These are phyloP conservation scores for Fonticula alba DNA, from an alignment of 78 protist species.

Conservation along the genomic window DNA sequence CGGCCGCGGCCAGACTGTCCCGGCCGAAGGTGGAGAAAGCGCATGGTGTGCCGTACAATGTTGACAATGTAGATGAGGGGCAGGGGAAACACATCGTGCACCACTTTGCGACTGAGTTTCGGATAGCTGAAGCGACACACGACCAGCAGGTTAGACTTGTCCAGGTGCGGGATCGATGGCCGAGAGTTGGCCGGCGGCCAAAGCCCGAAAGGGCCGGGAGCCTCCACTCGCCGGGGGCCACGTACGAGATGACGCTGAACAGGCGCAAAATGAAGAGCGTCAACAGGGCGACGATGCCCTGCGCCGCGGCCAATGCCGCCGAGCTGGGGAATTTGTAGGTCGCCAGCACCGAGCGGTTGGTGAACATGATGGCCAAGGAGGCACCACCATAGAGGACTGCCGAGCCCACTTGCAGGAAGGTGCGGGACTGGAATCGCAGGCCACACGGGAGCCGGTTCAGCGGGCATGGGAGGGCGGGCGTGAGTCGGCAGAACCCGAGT, in stretches of 20 bases:
- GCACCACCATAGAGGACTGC: constrained; percentile 10
- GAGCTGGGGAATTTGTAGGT: not conserved
- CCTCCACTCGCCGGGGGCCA: not conserved
- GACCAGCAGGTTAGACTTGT: no score
- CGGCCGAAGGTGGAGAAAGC: not conserved
- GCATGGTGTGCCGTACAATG: not conserved
- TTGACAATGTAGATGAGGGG: no score
- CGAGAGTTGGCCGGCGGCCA: constrained; percentile 1
- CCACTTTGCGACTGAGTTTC: no score
- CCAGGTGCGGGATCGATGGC: not conserved
- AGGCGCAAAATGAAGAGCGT: not conserved
- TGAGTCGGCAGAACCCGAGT: no score
- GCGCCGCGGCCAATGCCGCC: not conserved
- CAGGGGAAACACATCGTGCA: no score
- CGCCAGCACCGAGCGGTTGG: constrained; percentile 14
- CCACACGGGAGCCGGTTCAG: no score
- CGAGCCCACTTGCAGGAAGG: constrained; percentile 7
- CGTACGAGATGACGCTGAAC: not conserved
- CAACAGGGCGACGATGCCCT: not conserved
- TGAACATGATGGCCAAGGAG: constrained; percentile 10
- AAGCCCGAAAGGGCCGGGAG: constrained; percentile 1
- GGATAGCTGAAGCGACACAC: no score
- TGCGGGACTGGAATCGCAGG: no score
- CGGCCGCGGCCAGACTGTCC: not conserved
- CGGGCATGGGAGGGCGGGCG: no score